Base-by-base conservation (phyloP, 257 asterid genomes). In the Rehmannia glutinosa region DNA sequence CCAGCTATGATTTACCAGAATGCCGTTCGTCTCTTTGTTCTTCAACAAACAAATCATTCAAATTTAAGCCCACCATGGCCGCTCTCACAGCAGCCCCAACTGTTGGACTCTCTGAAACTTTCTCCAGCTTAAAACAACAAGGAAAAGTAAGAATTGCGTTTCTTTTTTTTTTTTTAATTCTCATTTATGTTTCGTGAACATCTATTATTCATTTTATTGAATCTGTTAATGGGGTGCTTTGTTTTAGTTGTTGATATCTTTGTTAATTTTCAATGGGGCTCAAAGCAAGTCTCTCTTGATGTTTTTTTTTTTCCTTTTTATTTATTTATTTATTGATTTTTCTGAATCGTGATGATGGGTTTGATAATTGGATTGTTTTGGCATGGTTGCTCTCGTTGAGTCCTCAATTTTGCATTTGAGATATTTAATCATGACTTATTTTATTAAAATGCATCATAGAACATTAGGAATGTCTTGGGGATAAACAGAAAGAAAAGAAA, bases 81-180 rank as follows among this genome's bases (percentile, higher is more conserved):
- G 16, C 85, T 13, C 76, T 83, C 83, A 49, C 58, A 56, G 42
- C 85, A 9, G 71, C 66, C 17, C 72, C 88, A 8, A 66, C 88
- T 1, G 69, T 66, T 30, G 91, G 93, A 7, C 77, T 91, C 46
- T 75, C 96, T n/a, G 84, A 88, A 62, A 91, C 97, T 60, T 84
- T 91, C 73, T 69, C 86, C 38, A 83, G 66, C 8, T 74, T 91
- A 70, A 91, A 73, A 68, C 60, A 79, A 62, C 80, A 82, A 52
- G 93, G 96, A 58, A 86, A 86, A 66, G 97, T 91, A 79, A 51
- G 77, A 8, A 49, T 64, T 59, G 23, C 35, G 12, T 0, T 6
- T 5, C 27, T n/a, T 51, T 12, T n/a, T n/a, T n/a, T 38, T 32
- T 64, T 54, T 24, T 33, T 51, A 5, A 51, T 10, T 9, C 33